Conservation (phyloP, 371 early-diverging fungal genomes). For the Globomyces sp. region DNA sequence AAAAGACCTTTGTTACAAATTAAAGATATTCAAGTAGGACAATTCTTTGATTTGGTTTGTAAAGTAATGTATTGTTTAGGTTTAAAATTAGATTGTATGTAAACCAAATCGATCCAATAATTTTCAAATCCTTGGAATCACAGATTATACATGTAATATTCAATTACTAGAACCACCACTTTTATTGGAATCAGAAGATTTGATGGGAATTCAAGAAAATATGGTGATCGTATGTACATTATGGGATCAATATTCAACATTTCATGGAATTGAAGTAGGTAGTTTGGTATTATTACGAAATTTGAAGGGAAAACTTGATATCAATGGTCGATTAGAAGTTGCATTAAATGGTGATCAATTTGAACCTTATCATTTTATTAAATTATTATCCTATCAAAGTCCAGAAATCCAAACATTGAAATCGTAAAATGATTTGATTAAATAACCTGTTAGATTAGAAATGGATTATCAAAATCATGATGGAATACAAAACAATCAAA, state of each 20-base stretch:
- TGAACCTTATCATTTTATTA: too few relatives aligned
- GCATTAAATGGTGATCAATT: conserved; percentile 1
- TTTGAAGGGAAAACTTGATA: neutral
- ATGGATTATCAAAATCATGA: too few relatives aligned
- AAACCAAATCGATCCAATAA: neutral
- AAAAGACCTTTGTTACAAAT: neutral
- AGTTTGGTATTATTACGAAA: conserved; percentile 3
- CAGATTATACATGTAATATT: neutral
- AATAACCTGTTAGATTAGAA: too few relatives aligned
- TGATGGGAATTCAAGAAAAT: neutral
- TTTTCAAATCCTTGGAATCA: neutral
- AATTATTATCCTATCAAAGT: too few relatives aligned
- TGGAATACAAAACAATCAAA: neutral
- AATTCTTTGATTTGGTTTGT: conserved; percentile 6
- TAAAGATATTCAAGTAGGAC: neutral
- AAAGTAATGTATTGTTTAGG: neutral
- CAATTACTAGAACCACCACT: neutral
- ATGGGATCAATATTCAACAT: conserved; percentile 11
- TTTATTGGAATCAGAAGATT: neutral
- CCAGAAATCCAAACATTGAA: too few relatives aligned
- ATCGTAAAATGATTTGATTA: too few relatives aligned
- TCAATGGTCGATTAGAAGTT: conserved; percentile 2
- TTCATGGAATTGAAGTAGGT: neutral
- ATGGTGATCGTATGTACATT: conserved; percentile 1
- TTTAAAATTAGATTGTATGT: neutral